These are phyloP conservation scores for Daucus carota DNA, from an alignment of 129 eudicot genomes.

Conservation along the genomic window DNA sequence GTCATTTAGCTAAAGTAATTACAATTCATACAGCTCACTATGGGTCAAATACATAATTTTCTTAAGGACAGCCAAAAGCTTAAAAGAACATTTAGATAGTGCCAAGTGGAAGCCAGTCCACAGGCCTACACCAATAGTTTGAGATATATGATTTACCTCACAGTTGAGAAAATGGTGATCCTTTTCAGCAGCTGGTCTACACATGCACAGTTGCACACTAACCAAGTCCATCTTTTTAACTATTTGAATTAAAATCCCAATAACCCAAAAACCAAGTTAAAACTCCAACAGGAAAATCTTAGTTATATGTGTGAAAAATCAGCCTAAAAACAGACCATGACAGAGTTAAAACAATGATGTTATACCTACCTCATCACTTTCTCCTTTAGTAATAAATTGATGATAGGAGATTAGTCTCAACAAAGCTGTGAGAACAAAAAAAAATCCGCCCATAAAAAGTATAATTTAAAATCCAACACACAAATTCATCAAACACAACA, in stretches of 20 bases:
- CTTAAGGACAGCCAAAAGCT: neutral
- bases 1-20: neutral
- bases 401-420: conserved; percentile 76
- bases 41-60: neutral
- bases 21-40: neutral
- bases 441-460: conserved; percentile 46
- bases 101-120: neutral
- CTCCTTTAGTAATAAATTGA: conserved; percentile 55
- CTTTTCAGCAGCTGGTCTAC: conserved; percentile 44
- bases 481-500: conserved; percentile 34
- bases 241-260: conserved; percentile 19
- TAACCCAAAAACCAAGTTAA: conserved; percentile 35
- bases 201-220: conserved; percentile 31
- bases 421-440: conserved; percentile 86
- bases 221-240: conserved; percentile 29
- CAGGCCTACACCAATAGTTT: conserved; percentile 1
- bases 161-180: conserved; percentile 26
- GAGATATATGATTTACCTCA: conserved; percentile 32
- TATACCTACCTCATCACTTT: conserved; percentile 88
- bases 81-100: neutral
- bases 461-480: conserved; percentile 35
- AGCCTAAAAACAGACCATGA: conserved; percentile 19
- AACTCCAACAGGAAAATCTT: conserved; percentile 10
- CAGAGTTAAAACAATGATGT: conserved; percentile 30
- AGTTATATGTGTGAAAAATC: conserved; percentile 15